Percentiles rank a stretch among this genome's conserved stretches.
These are phyloP conservation scores for Moricandia arvensis DNA, from an alignment of 345 rosid genomes.

Conservation along the genomic window DNA sequence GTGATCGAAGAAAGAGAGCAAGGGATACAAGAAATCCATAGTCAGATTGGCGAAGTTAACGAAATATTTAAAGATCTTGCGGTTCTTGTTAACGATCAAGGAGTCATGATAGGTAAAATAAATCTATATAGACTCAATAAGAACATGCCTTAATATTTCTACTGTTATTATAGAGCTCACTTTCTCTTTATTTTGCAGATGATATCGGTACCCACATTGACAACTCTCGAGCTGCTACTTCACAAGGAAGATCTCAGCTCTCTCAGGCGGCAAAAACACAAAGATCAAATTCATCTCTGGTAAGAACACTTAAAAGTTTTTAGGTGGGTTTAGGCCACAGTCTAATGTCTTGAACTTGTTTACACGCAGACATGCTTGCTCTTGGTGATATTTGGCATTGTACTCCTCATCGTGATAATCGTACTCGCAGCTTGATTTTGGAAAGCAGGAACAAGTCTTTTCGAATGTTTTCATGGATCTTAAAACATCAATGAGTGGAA, in stretches of 20 bases:
- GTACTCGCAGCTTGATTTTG: conserved; percentile 69
- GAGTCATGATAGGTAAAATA: conserved; percentile 71
- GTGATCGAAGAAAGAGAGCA: conserved; percentile 94
- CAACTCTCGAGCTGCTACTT: conserved; percentile 80
- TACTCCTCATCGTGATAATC: conserved; percentile 81
- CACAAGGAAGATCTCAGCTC: conserved; percentile 79
- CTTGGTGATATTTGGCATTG: conserved; percentile 90
- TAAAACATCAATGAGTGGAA: conserved; percentile 13
- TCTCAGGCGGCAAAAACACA: conserved; percentile 88
- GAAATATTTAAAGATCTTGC: conserved; percentile 95
- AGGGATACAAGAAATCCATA: conserved; percentile 88
- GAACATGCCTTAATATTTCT: background rate
- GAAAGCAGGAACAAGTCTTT: background rate
- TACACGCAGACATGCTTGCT: conserved; percentile 82
- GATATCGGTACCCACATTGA: conserved; percentile 86
- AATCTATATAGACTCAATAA: background rate
- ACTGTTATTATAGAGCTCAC: background rate
- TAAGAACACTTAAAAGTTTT: conserved; percentile 18
- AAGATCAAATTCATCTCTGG: conserved; percentile 96
- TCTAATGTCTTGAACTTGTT: conserved; percentile 15
- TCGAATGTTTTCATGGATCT: conserved; percentile 8
- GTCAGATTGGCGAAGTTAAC: conserved; percentile 92
- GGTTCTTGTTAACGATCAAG: conserved; percentile 92
- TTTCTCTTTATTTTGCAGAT: conserved; percentile 44
- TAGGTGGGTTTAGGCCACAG: background rate